A percentile compares a stretch with the other conserved stretches of the same genome.
Evolutionary conservation across 306 rosid genomes (phyloP).

Genomic region (Argentina anserina): DNA sequence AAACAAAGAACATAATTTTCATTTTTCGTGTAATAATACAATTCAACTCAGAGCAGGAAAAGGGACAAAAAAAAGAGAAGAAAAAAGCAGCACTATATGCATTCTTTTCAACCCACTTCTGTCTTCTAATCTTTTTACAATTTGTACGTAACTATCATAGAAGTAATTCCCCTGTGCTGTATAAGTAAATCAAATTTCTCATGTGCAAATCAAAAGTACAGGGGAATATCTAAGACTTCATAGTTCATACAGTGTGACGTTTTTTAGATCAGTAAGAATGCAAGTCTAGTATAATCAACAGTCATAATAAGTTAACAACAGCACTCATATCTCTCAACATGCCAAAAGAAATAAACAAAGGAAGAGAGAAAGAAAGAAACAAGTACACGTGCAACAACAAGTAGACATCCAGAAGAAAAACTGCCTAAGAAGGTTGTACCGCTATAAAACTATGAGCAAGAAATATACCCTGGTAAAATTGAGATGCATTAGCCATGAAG

Average conservation of each 20-base stretch:
- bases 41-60: too few species aligned
- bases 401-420: background rate
- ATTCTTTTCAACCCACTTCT: background rate
- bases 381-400: background rate
- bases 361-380: too few species aligned
- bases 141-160: background rate
- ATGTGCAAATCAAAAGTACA: background rate
- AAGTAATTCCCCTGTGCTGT: background rate
- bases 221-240: background rate
- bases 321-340: background rate
- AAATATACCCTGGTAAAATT: slow-evolving; percentile 50
- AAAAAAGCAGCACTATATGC: background rate
- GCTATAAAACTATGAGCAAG: slow-evolving; percentile 17
- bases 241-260: background rate
- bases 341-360: background rate
- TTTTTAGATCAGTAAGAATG: background rate
- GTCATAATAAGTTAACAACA: background rate
- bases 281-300: background rate
- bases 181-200: background rate
- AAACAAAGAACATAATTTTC: background rate
- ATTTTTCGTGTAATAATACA: background rate
- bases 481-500: slow-evolving; percentile 69
- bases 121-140: too few species aligned
- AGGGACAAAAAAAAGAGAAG: too few species aligned
- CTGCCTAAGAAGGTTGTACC: background rate